Conservation (phyloP, 371 early-diverging fungal species). For the Haplosporangium sp. region DNA sequence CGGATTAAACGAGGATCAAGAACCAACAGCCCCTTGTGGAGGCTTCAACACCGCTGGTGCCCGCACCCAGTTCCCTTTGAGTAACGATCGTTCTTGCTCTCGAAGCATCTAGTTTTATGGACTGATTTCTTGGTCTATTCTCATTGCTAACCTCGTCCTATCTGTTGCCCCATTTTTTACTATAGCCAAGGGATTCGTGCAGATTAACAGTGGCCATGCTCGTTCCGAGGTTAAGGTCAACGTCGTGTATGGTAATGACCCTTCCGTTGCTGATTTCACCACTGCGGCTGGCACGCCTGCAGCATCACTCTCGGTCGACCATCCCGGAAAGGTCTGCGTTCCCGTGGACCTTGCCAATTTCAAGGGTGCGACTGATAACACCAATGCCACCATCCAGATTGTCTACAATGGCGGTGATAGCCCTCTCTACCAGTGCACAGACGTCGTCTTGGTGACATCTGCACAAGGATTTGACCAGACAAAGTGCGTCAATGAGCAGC, state of each 20-base stretch:
- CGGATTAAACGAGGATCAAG: slow-evolving; percentile 62
- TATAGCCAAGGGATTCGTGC: slow-evolving; percentile 60
- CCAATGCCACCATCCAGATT: slow-evolving; percentile 67
- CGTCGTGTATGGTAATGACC: slow-evolving; percentile 56
- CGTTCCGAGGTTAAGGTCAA: slow-evolving; percentile 60
- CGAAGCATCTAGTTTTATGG: no score
- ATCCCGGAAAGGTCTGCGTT: slow-evolving; percentile 62
- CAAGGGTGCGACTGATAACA: slow-evolving; percentile 56
- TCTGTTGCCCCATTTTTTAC: background rate
- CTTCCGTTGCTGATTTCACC: slow-evolving; percentile 53
- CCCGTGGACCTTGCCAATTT: slow-evolving; percentile 52
- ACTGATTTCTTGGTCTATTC: no score
- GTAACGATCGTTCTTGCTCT: slow-evolving; percentile 16
- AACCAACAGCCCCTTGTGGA: slow-evolving; percentile 66
- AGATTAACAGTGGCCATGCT: slow-evolving; percentile 61
- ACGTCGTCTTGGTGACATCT: slow-evolving; percentile 60
- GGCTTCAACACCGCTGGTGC: slow-evolving; percentile 56
- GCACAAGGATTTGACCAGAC: slow-evolving; percentile 58
- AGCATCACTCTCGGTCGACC: slow-evolving; percentile 34
- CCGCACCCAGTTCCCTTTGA: slow-evolving; percentile 62
- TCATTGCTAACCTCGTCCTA: no score
- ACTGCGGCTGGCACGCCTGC: slow-evolving; percentile 50
- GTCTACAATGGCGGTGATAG: slow-evolving; percentile 69
- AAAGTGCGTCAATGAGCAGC: slow-evolving; percentile 57
- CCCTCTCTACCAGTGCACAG: slow-evolving; percentile 68